These are phyloP conservation scores for Lenzites betulinus DNA, from an alignment of 768 basidiomycete genomes.

Conservation along the genomic window DNA sequence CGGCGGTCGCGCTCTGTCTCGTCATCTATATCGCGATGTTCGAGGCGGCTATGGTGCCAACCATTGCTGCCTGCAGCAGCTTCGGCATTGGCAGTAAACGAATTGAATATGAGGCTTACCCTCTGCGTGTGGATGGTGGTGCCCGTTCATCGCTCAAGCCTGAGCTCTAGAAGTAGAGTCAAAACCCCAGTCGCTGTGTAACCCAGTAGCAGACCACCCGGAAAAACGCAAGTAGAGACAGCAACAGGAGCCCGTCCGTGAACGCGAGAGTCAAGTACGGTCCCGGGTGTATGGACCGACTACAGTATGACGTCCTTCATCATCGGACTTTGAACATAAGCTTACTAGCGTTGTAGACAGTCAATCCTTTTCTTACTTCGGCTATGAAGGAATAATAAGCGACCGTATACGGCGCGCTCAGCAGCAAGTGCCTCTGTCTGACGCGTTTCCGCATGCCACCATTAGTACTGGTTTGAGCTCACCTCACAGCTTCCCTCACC, in stretches of 20 bases:
- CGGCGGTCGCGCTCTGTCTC: slow-evolving; percentile 37
- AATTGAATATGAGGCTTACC: slow-evolving; percentile 10
- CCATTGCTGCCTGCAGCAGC: slow-evolving; percentile 12
- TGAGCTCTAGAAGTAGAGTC: neutral
- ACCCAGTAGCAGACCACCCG: neutral
- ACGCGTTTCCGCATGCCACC: neutral
- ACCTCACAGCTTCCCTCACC: neutral
- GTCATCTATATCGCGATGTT: slow-evolving; percentile 28
- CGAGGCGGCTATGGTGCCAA: slow-evolving; percentile 2
- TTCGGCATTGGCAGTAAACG: neutral
- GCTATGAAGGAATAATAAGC: too few species aligned
- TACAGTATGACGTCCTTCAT: neutral
- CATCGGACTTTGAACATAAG: neutral
- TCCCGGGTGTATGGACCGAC: slow-evolving; percentile 4
- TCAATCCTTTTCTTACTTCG: too few species aligned
- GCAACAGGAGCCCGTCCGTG: neutral
- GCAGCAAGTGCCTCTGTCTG: neutral
- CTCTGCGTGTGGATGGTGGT: slow-evolving; percentile 14
- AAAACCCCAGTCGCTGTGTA: neutral
- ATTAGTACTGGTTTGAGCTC: neutral
- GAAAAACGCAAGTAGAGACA: neutral
- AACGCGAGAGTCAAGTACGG: slow-evolving; percentile 5
- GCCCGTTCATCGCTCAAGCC: slow-evolving; percentile 14
- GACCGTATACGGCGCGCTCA: too few species aligned
- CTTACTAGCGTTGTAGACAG: neutral